These are phyloP conservation scores for Scutellaria barbata DNA, from an alignment of 257 asterid species.

Conservation along the genomic window DNA sequence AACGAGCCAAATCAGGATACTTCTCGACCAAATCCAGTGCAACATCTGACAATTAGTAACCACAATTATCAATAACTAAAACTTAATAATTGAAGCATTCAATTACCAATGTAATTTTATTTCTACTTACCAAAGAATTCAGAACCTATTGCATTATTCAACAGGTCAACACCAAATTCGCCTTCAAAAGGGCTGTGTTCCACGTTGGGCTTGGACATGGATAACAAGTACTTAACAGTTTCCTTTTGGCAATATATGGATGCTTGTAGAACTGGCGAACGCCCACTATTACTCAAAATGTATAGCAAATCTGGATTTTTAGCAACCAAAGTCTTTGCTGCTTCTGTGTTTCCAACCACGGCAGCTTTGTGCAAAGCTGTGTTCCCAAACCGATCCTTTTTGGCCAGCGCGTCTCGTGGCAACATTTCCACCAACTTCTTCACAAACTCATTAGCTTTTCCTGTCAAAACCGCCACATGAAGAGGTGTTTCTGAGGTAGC, in stretches of 20 bases:
- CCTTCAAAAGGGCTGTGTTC: constrained; percentile 1
- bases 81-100: no score
- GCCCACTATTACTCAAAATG: neutral
- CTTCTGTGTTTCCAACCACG: constrained; percentile 20
- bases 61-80: neutral
- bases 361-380: constrained; percentile 28
- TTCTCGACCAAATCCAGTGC: constrained; percentile 30
- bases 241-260: neutral
- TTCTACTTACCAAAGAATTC: constrained; percentile 3
- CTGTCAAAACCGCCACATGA: neutral
- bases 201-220: neutral
- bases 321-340: neutral
- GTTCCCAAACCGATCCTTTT: neutral
- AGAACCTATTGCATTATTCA: neutral
- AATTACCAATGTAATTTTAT: no score
- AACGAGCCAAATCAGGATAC: constrained; percentile 15
- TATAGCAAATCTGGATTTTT: neutral
- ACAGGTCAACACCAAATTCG: neutral
- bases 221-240: neutral
- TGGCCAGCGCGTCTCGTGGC: neutral
- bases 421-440: neutral
- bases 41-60: constrained; percentile 15
- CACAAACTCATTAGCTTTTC: constrained; percentile 15
- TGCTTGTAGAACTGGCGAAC: neutral
- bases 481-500: constrained; percentile 1